These are phyloP conservation scores for Hyparrhenia diplandra DNA, from an alignment of 176 grass and related monocot genomes.

Conservation along the genomic window DNA sequence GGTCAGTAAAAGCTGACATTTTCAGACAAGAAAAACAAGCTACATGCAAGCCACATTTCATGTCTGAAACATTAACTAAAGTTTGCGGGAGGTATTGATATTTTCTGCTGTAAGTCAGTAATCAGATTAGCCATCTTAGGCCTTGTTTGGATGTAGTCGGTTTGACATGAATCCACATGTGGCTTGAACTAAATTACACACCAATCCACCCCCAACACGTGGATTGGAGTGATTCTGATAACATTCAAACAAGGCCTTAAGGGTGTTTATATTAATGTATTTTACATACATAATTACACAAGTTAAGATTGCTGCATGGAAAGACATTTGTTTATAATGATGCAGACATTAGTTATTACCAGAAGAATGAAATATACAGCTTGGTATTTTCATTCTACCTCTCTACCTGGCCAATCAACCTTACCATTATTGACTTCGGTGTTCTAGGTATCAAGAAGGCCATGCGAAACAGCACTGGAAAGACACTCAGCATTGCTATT, in stretches of 20 bases:
- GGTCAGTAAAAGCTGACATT: not conserved
- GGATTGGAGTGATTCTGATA: too few relatives aligned
- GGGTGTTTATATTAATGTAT: not conserved
- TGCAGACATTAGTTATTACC: not conserved
- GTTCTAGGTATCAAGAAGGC: conserved; percentile 84
- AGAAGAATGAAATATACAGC: not conserved
- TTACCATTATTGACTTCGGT: not conserved
- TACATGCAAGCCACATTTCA: not conserved
- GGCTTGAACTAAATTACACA: too few relatives aligned
- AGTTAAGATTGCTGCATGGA: not conserved
- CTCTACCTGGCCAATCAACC: not conserved
- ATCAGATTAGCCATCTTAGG: not conserved
- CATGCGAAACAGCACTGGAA: conserved; percentile 96
- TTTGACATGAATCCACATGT: too few relatives aligned
- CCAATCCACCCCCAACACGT: too few relatives aligned
- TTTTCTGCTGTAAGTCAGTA: not conserved
- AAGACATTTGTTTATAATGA: not conserved
- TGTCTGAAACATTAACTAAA: not conserved
- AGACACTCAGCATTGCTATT: conserved; percentile 92
- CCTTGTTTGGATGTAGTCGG: too few relatives aligned
- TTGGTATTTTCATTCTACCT: not conserved
- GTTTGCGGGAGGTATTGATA: not conserved
- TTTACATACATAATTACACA: not conserved
- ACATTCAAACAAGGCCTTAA: too few relatives aligned
- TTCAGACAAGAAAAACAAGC: not conserved